Base-by-base conservation (phyloP, 352 stramenopile genomes). In the Phytopythium chamaehyphon region DNA sequence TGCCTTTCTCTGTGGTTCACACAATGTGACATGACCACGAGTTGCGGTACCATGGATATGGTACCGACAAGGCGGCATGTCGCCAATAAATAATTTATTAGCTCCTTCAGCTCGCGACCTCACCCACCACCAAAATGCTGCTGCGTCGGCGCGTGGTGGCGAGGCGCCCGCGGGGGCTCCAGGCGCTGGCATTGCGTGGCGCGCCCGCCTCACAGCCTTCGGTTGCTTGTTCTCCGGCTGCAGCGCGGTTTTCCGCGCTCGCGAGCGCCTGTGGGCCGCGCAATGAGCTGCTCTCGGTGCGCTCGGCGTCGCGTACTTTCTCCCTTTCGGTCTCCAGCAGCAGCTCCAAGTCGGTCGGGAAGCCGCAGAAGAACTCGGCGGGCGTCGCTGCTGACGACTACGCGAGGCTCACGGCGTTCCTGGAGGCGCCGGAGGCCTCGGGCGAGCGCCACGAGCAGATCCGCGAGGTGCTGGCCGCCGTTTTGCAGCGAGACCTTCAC, bases 401-500 rank as follows among this genome's bases (percentile, higher is more conserved):
- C 40, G 75, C 81, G 26, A 55, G 70, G 53, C 66, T 90, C 22
- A 90, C 86, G 62, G 54, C 47, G 47, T 90, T 90, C 23, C 52
- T 88, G 6, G 66, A 74, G 38, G 52, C 73, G 40, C 80, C 76
- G 0, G 47, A 44, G 56, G 71, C 61, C 10, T 57, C 70, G 3
- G 73, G 71, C n/a, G 57, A 57, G 0, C 9, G 46, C 2, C 59
- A 65, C 48, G 49, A 66, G n/a, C 61, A 59, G 40, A 73, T 66
- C 10, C 66, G 62, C 47, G 61, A 68, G 35, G 74, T 86, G 37
- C 74, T 90, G 0, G 42, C 24, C 0, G 43, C 31, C 1, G 85
- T 83, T 64, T 74, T 91, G 71, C 48, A 71, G 21, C 62, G 52
- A n/a, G 71, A 88, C 55, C 64, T 89, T 38, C 77, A 88, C 54